Evolutionary conservation across 2,329 filamentous ascomycete species (phyloP), one percentile per base, ranked within the genome.

Genomic region (Penicillium sp.): DNA sequence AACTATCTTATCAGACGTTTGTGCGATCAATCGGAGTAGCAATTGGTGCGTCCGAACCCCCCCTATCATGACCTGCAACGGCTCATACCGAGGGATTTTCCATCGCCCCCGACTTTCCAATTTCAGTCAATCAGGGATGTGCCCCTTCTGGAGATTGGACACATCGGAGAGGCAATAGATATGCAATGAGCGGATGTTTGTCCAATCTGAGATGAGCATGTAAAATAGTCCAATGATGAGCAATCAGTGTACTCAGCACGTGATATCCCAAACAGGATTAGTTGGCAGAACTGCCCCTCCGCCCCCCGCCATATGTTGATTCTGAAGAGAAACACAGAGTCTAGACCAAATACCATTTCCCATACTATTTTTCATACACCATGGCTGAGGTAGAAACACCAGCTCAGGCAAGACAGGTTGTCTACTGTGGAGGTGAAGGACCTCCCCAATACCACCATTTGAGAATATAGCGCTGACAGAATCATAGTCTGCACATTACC

Each of bases 401-500:
- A 16, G 19, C 10, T 14, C 78, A 75, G 67, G 79, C 84, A n/a
- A 79, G 80, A 65, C 75, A 80, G 48, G 75, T 87, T 57, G 69
- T 82, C 50, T 87, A 88, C 69, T 88, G 85, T 70, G 84, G 83
- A 75, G 80, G 22, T 22, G 4, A 22, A 22, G 22, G 22, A 22
- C 4, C 4, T 22, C 22, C 22, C 22, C 22, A 22, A 22, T 22
- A 22, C 22, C 22, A 22, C 22, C 2, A 22, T 33, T 19, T 19
- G 48, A 48, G 33, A 31, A 48, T 28, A 45, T 41, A 25, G 36
- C 12, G 48, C 56, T 61, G 50, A 59, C 43, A 25, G n/a, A 52
- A 55, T 56, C 19, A 55, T 50, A 86, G 84, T 88, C 59, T 88
- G 85, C 77, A 81, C 80, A 61, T 75, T 88, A 61, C 85, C 85